phyloP scores from a whole-genome alignment of 768 basidiomycete genomes.

The Mycena amicta region DNA sequence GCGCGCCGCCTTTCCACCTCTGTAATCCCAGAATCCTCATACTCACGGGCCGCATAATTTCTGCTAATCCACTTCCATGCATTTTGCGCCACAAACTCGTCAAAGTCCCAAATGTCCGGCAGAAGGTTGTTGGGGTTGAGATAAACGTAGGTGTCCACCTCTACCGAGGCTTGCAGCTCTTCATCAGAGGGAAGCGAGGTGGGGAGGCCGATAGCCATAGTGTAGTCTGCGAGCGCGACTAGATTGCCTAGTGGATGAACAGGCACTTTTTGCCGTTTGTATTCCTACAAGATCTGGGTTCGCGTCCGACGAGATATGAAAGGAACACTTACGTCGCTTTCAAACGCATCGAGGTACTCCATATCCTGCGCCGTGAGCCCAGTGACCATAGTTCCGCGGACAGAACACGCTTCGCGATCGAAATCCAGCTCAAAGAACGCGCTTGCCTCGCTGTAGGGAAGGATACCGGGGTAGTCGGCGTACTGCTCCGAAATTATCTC shows the following conservation, averaged over 20 bases:
- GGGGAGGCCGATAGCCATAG: conserved; percentile 41
- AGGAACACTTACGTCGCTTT: conserved; percentile 78
- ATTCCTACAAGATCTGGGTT: too few relatives aligned
- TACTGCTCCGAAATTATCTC: conserved; percentile 34
- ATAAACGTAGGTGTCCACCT: conserved; percentile 81
- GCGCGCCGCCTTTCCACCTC: conserved; percentile 55
- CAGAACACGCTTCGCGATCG: conserved; percentile 62
- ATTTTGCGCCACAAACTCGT: conserved; percentile 75
- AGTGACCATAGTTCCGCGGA: conserved; percentile 76
- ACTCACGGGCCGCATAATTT: conserved; percentile 46
- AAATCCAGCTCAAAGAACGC: conserved; percentile 57
- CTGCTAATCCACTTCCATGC: conserved; percentile 88
- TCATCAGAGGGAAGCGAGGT: conserved; percentile 40
- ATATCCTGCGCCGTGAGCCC: conserved; percentile 74
- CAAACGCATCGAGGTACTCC: conserved; percentile 73
- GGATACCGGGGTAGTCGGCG: conserved; percentile 83
- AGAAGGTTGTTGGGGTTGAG: conserved; percentile 46
- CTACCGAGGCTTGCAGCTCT: conserved; percentile 37
- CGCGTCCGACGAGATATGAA: too few relatives aligned
- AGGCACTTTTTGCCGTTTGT: conserved; percentile 53
- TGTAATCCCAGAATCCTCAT: conserved; percentile 39
- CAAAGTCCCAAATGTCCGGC: conserved; percentile 75
- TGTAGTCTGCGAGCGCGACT: conserved; percentile 34
- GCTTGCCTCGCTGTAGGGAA: conserved; percentile 63
- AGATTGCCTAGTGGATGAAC: conserved; percentile 59